Evolutionary conservation across 176 grass and related monocot species (phyloP).

Genomic region (Ensete ventricosum): DNA sequence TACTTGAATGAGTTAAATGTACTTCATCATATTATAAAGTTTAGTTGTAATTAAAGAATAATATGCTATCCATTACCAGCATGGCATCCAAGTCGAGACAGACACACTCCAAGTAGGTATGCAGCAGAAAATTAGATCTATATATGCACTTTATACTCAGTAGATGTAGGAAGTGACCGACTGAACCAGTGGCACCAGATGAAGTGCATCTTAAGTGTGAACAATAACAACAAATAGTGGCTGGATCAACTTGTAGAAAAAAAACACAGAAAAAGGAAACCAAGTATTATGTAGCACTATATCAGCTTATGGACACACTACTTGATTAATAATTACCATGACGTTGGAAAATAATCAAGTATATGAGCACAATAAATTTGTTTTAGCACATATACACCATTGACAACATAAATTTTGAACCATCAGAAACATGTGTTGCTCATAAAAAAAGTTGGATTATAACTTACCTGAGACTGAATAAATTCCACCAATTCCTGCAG

Average conservation of each 20-base stretch:
- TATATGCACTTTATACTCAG: background rate
- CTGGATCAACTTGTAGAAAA: background rate
- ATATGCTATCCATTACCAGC: no score
- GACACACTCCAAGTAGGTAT: no score
- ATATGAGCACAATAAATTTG: background rate
- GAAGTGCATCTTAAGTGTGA: background rate
- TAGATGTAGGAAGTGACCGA: background rate
- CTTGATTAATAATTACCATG: background rate
- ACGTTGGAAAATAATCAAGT: background rate
- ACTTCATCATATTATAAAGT: no score
- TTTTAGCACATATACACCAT: no score
- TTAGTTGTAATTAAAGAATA: no score
- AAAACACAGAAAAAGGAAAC: background rate
- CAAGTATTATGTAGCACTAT: background rate
- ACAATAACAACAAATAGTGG: background rate
- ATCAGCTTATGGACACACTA: background rate
- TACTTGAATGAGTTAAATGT: no score
- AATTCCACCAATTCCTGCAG: constrained; percentile 86
- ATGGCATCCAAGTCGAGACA: no score
- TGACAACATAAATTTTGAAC: no score
- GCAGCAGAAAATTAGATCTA: background rate
- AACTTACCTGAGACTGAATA: constrained; percentile 84
- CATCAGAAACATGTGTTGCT: background rate
- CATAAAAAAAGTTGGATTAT: background rate
- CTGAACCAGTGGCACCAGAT: background rate